Evolutionary conservation across 441 rosid species (phyloP).

Genomic region (Manihot esculenta): DNA sequence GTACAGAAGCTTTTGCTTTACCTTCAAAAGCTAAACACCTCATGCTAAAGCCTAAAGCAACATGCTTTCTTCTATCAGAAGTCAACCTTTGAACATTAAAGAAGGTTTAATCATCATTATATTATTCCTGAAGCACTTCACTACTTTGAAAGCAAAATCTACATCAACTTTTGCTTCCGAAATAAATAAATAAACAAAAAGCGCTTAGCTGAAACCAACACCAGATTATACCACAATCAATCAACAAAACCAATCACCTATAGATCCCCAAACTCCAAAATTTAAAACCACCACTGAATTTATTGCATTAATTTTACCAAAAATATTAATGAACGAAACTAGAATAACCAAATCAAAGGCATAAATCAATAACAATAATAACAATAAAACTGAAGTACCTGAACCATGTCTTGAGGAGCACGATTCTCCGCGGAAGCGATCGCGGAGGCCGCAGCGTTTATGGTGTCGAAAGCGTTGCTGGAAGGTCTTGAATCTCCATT

Average conservation of each 20-base stretch:
- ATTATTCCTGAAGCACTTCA: slow-evolving; percentile 1
- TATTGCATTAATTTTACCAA: not conserved
- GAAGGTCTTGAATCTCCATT: slow-evolving; percentile 39
- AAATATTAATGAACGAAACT: too few species aligned
- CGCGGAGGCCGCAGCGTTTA: slow-evolving; percentile 85
- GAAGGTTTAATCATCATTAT: slow-evolving; percentile 4
- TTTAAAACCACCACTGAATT: not conserved
- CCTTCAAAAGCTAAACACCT: too few species aligned
- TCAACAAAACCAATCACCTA: slow-evolving; percentile 7
- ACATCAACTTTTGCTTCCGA: not conserved
- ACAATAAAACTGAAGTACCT: slow-evolving; percentile 34
- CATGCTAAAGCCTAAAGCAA: too few species aligned
- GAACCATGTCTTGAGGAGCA: slow-evolving; percentile 54
- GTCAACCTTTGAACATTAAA: slow-evolving; percentile 22
- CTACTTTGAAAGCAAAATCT: slow-evolving; percentile 10
- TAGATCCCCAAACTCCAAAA: not conserved
- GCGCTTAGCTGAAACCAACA: not conserved
- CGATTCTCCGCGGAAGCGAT: slow-evolving; percentile 78
- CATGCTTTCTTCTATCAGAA: slow-evolving; percentile 10
- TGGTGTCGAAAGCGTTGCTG: slow-evolving; percentile 53
- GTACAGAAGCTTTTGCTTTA: slow-evolving; percentile 11
- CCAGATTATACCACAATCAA: not conserved
- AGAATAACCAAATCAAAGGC: slow-evolving; percentile 8
- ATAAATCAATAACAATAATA: not conserved
- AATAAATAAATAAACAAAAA: not conserved